Evolutionary conservation across 768 basidiomycete species (phyloP), one percentile per base, ranked within the genome.

Genomic region (Ephemerocybe angulata): DNA sequence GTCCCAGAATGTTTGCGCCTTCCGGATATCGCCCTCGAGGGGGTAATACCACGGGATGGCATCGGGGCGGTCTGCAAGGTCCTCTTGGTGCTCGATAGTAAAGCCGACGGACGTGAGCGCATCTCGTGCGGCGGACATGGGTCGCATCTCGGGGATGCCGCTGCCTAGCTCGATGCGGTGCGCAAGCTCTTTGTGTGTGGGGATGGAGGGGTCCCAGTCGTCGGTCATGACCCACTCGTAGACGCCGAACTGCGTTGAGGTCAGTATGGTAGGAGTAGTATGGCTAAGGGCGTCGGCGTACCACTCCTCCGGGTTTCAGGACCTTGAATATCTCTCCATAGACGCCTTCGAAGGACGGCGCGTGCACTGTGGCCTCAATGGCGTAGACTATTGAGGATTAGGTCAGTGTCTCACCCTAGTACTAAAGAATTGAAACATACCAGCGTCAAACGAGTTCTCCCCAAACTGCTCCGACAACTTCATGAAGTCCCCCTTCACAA

Each of bases 151-250:
- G n/a, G 97, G 93, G 64, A 99, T 98, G 53, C 97, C 97, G 65
- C 95, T 93, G 21, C 97, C 96, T 54, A 97, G 76, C 69, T 98
- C 95, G 57, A 98, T 88, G 57, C 82, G 82, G 74, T 98, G 94
- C 11, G 92, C 91, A 55, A 98, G 85, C 42, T 81, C 81, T 74
- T 94, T 95, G 81, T 98, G 96, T 52, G 80, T 72, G 17, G 93
- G 89, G 67, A 79, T 88, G 43, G 88, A 81, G 33, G 90, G 81
- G 71, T 98, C 89, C 91, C 95, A 95, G 2, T 72, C 68, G 70
- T 98, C 94, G 19, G 97, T 98, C 96, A 99, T 98, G 72, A 86
- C 87, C 96, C 96, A 99, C 69, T 98, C 97, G 72, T 98, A 99
- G 33, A 98, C 90, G 65, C 95, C 96, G 70, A 97, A 97, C 90